A percentile compares a stretch with the other conserved stretches of the same genome.
These are phyloP conservation scores for Phytophthora sp. DNA, from an alignment of 352 stramenopile genomes.

Conservation along the genomic window DNA sequence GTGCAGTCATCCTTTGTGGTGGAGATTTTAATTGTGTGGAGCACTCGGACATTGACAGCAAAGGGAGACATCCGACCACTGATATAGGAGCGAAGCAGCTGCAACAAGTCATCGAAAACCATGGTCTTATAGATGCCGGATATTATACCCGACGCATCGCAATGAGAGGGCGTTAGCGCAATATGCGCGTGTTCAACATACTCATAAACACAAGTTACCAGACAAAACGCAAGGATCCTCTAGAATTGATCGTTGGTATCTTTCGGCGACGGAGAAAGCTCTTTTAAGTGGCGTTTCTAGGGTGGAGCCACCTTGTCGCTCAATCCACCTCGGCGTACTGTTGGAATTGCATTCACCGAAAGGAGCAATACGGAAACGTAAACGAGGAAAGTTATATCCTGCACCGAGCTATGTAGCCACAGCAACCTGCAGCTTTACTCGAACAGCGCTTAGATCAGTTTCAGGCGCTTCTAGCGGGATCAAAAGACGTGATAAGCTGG, in stretches of 20 bases:
- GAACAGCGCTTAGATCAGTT: background rate
- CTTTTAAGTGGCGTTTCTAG: background rate
- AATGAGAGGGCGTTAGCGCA: background rate
- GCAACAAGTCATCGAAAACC: background rate
- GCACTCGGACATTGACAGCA: background rate
- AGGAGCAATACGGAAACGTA: background rate
- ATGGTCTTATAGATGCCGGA: background rate
- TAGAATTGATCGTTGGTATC: background rate
- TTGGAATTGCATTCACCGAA: background rate
- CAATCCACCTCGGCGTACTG: background rate
- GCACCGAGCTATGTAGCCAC: background rate
- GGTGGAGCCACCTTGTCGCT: background rate
- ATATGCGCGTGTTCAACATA: background rate
- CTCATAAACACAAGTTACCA: background rate
- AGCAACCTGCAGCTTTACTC: background rate
- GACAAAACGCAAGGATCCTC: background rate
- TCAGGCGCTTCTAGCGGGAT: background rate
- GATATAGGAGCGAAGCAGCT: background rate
- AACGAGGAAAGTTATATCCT: background rate
- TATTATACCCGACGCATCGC: background rate
- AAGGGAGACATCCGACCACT: background rate
- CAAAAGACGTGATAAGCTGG: background rate
- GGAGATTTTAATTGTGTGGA: background rate
- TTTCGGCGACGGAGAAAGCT: background rate
- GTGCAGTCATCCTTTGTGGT: background rate